Evolutionary conservation across 148 eudicot genomes (phyloP), one percentile per base, ranked within the genome.

Genomic region (Selenicereus undatus): DNA sequence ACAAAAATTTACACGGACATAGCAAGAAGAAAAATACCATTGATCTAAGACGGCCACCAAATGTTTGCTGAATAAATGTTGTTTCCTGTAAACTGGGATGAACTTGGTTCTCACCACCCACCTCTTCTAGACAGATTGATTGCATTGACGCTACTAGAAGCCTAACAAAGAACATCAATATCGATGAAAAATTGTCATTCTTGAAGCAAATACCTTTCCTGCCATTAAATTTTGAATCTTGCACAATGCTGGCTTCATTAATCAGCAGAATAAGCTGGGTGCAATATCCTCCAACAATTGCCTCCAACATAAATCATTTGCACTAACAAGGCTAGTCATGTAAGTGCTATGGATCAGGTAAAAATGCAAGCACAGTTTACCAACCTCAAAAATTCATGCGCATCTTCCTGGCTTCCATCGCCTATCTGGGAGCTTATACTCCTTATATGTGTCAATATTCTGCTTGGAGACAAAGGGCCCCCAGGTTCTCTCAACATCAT

Each of bases 361-460:
- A 79, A 76, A 35, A 27, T 45, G 68, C 35, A 45, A 42, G 73
- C 65, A 81, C 18, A 75, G 56, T 70, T 69, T 45, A 82, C 83
- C 78, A 76, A 95, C 98, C 98, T 90, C 81, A 95, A 92, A 83
- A 93, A 95, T 88, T 95, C 98, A 84, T 95, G 98, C 56, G 98
- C 98, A 83, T 95, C 98, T 92, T 95, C 98, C 85, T 95, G 97
- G 85, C 97, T 93, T 75, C 97, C 98, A 51, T 92, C 92, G 74
- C 97, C 97, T 75, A 95, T 90, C 71, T 88, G 98, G 88, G 91
- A 83, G 85, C 90, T 92, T 75, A 87, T 87, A 64, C 91, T 87
- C 72, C 95, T 87, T 89, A 95, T 88, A 76, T 93, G 94, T 18
- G 86, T 85, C 76, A 95, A 87, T 86, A 95, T 90, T 84, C 91